Evolutionary conservation across 257 asterid genomes (phyloP).

Genomic region (Anisodus acutangulus): DNA sequence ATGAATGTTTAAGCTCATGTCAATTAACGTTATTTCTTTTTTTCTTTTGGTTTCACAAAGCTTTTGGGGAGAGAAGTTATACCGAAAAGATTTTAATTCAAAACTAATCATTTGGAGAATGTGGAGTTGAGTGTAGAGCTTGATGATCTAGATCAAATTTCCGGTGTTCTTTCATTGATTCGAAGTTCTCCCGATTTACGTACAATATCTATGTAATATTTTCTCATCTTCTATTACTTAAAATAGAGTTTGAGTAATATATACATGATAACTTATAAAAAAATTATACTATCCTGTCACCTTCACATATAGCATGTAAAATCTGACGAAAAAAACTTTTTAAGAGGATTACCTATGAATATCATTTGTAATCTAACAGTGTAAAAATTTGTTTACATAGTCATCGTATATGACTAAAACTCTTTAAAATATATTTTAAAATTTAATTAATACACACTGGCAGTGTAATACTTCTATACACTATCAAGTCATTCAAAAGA

Average conservation of each 20-base stretch:
- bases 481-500: background rate
- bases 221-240: background rate
- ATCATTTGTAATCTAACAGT: background rate
- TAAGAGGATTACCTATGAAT: background rate
- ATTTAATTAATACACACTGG: background rate
- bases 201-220: background rate
- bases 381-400: background rate
- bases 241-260: background rate
- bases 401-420: background rate
- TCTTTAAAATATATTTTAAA: background rate
- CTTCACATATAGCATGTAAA: background rate
- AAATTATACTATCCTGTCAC: background rate
- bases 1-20: background rate
- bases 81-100: background rate
- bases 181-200: background rate
- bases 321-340: background rate
- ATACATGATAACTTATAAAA: background rate
- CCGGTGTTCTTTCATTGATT: constrained; percentile 23
- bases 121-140: background rate
- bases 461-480: background rate
- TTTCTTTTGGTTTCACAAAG: background rate
- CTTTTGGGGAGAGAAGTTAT: constrained; percentile 12
- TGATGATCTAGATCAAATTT: background rate
- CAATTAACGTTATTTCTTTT: background rate
- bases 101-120: background rate